phyloP scores from a whole-genome alignment of 768 basidiomycete species.

The Hypholoma fasciculare region DNA sequence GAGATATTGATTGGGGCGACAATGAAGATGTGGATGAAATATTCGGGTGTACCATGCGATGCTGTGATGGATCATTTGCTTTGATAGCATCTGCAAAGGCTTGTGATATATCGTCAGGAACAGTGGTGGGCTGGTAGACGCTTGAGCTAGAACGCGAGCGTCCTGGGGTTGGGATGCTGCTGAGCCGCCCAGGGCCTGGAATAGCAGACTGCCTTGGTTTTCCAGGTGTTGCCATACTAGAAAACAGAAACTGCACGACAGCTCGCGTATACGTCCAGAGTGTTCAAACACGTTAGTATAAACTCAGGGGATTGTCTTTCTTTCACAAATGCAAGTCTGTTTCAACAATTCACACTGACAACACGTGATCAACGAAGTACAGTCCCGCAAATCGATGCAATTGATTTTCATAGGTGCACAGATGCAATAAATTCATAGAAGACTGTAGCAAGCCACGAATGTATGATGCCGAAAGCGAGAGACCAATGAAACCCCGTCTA shows the following conservation, averaged over 20 bases:
- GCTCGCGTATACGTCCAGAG: too few species aligned
- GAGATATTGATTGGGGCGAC: slow-evolving; percentile 44
- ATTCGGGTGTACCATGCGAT: slow-evolving; percentile 46
- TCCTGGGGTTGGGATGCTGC: slow-evolving; percentile 69
- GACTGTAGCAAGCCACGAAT: slow-evolving; percentile 2
- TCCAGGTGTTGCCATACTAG: slow-evolving; percentile 38
- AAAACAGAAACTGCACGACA: not conserved
- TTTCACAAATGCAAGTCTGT: not conserved
- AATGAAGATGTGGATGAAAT: slow-evolving; percentile 44
- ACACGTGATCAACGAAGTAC: not conserved
- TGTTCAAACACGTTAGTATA: not conserved
- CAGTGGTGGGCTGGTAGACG: slow-evolving; percentile 35
- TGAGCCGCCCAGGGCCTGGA: slow-evolving; percentile 37
- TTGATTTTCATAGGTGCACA: not conserved
- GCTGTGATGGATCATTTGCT: slow-evolving; percentile 77
- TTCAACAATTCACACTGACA: not conserved
- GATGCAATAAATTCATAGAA: not conserved
- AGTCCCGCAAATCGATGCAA: not conserved
- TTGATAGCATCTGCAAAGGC: slow-evolving; percentile 82
- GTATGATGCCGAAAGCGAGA: slow-evolving; percentile 2
- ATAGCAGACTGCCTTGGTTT: slow-evolving; percentile 44
- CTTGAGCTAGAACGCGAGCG: slow-evolving; percentile 69
- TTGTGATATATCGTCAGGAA: slow-evolving; percentile 61
- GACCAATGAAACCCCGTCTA: slow-evolving; percentile 26
- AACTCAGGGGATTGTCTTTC: not conserved